Evolutionary conservation across 2,329 filamentous ascomycete species (phyloP), one percentile per base, ranked within the genome.

Genomic region (Trichoderma hamatum): DNA sequence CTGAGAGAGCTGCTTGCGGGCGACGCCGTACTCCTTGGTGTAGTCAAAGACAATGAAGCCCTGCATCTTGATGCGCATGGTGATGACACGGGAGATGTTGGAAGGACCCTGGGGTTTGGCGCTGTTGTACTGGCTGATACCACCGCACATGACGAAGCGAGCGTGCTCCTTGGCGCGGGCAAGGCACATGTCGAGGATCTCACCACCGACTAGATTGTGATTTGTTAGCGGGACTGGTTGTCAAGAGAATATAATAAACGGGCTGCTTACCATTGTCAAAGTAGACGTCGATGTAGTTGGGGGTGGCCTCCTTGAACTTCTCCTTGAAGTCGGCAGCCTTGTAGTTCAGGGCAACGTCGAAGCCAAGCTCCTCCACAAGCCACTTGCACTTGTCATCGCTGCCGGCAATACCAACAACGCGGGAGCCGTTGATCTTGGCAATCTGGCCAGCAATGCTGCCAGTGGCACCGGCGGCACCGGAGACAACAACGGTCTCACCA

Each of bases 371-470:
- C 70, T 86, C 80, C 3, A 82, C 85, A 71, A 94, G 78, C 84
- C 90, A 92, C 61, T 82, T 79, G 73, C 88, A 91, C 81, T 93
- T 93, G 46, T 90, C 88, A 43, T 88, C 84, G 66, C 84, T 85
- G 0, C 90, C 90, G 0, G 89, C 89, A 71, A 92, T 83, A 7
- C 90, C 90, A 26, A 91, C 78, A 14, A 92, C 87, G 3, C 83
- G 73, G 59, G 81, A 80, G 14, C 90, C 92, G 78, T 89, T 88
- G 65, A 93, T 80, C 82, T 92, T 93, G 21, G 91, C 90, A 72
- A 94, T 92, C 80, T 95, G 92, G 0, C 90, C 91, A 0, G 88
- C 92, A 1, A 94, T 87, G 75, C 86, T 90, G 1, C 92, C 92
- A 0, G 92, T 94, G 0, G 92, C 92, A 2, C 92, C 92, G 0